Evolutionary conservation across 345 rosid species (phyloP).

Genomic region (Odontarrhena argentea): DNA sequence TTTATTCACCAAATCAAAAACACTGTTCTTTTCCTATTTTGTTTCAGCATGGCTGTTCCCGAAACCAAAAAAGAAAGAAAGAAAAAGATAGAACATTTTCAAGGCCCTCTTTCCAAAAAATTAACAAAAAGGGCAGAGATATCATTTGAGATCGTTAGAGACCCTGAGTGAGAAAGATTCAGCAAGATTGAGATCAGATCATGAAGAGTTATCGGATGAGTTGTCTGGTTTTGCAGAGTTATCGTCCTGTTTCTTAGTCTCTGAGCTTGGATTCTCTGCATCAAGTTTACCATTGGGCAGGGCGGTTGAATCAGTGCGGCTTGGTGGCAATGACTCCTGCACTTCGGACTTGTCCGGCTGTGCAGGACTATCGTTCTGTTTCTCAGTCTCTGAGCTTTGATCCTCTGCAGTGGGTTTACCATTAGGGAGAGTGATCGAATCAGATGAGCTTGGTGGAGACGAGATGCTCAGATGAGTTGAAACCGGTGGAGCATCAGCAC

Average conservation of each 20-base stretch:
- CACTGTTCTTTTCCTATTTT: constrained; percentile 32
- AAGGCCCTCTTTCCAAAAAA: constrained; percentile 41
- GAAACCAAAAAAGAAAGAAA: background rate
- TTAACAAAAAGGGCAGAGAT: constrained; percentile 41
- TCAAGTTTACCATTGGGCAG: constrained; percentile 34
- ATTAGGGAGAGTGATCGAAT: constrained; percentile 16
- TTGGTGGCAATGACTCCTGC: constrained; percentile 33
- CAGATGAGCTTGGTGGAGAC: constrained; percentile 39
- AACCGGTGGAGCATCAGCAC: constrained; percentile 47
- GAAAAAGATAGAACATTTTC: constrained; percentile 27
- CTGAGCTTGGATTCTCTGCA: constrained; percentile 20
- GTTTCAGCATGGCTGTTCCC: constrained; percentile 37
- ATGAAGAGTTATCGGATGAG: constrained; percentile 23
- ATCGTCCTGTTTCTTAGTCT: constrained; percentile 30
- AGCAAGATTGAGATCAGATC: constrained; percentile 23
- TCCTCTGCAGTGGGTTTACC: constrained; percentile 29
- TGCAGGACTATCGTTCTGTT: no score
- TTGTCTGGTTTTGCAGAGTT: constrained; percentile 3
- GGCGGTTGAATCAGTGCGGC: constrained; percentile 39
- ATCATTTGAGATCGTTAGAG: constrained; percentile 28
- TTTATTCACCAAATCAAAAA: constrained; percentile 38
- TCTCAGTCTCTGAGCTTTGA: background rate
- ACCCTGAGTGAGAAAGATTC: constrained; percentile 13
- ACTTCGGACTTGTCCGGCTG: constrained; percentile 12
- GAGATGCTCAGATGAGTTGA: constrained; percentile 46